Conservation (phyloP, 2,329 filamentous ascomycete species). For the Endoconidiophora polonica region DNA sequence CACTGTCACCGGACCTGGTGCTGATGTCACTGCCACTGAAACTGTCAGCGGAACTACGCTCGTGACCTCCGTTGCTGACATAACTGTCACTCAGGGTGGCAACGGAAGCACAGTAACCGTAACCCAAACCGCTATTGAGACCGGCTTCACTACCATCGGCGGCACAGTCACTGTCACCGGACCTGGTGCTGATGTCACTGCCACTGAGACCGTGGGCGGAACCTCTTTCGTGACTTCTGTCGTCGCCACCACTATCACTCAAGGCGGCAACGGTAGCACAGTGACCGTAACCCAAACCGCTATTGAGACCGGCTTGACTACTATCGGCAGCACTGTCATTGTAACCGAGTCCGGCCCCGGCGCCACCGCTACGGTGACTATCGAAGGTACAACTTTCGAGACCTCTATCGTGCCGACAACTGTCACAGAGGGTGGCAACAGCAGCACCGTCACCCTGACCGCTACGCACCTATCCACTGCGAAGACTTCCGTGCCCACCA, state of each 20-base stretch:
- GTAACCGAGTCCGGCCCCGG: constrained; percentile 1
- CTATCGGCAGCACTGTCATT: neutral
- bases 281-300: neutral
- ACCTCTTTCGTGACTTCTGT: neutral
- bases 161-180: neutral
- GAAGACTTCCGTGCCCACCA: neutral
- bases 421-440: neutral
- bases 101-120: neutral
- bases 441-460: constrained; percentile 1
- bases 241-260: neutral
- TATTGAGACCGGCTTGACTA: too few relatives aligned
- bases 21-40: neutral
- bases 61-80: neutral
- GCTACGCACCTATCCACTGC: neutral
- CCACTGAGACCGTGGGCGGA: neutral
- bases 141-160: constrained; percentile 1
- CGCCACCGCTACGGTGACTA: neutral
- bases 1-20: neutral
- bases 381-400: neutral
- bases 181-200: neutral
- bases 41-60: neutral
- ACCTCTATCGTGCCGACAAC: constrained; percentile 1
- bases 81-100: neutral
- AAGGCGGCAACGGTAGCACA: neutral
- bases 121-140: constrained; percentile 4